These are phyloP conservation scores for Cladophialophora exuberans DNA, from an alignment of 2,329 filamentous ascomycete genomes.

Conservation along the genomic window DNA sequence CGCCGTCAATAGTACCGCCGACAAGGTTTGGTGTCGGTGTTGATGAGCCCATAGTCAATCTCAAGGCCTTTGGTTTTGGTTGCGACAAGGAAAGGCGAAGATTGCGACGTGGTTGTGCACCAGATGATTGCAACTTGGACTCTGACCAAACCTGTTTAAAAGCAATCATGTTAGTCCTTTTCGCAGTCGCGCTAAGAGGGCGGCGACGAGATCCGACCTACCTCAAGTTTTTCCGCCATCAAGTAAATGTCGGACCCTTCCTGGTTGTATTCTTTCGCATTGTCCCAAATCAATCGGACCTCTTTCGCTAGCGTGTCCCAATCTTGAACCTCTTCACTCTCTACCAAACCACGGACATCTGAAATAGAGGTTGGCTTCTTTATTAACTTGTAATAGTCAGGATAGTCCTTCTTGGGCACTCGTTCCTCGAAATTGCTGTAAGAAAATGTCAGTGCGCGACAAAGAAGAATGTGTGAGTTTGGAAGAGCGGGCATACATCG, in stretches of 20 bases:
- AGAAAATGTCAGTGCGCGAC: conserved; percentile 30
- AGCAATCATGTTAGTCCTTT: not conserved
- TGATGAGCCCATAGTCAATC: conserved; percentile 77
- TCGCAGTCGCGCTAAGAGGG: not conserved
- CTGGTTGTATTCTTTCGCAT: conserved; percentile 88
- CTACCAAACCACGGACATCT: conserved; percentile 75
- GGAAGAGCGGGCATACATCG: conserved; percentile 17
- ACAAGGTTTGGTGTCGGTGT: conserved; percentile 58
- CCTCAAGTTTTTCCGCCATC: conserved; percentile 78
- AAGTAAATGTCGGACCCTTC: conserved; percentile 83
- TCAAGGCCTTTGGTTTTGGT: conserved; percentile 55
- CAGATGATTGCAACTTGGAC: conserved; percentile 68
- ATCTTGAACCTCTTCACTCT: conserved; percentile 74
- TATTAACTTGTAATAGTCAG: conserved; percentile 84
- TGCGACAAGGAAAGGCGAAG: conserved; percentile 64
- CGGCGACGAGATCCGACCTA: conserved; percentile 37
- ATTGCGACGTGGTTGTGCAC: conserved; percentile 73
- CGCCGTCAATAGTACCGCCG: conserved; percentile 58
- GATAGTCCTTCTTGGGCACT: conserved; percentile 55
- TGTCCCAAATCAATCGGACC: conserved; percentile 80
- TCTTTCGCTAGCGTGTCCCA: conserved; percentile 84
- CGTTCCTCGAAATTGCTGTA: conserved; percentile 61
- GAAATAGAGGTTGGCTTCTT: conserved; percentile 78
- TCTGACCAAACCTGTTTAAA: conserved; percentile 43
- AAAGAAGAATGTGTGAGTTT: not conserved